These are phyloP conservation scores for Suillus plorans DNA, from an alignment of 768 basidiomycete genomes.

Conservation along the genomic window DNA sequence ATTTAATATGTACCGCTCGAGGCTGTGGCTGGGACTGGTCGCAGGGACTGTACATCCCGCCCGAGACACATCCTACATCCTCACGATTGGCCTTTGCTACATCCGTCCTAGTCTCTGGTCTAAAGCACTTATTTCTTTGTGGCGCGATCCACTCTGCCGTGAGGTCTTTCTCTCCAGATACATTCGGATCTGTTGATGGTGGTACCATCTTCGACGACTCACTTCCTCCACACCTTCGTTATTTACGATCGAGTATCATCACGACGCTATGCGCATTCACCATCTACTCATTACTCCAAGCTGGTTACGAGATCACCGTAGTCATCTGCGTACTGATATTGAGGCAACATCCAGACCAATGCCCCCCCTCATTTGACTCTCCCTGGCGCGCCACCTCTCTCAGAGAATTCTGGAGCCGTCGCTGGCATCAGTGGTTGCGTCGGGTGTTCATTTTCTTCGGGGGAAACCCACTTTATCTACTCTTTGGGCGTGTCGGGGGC, in stretches of 20 bases:
- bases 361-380: constrained; percentile 33
- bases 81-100: constrained; percentile 38
- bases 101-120: constrained; percentile 32
- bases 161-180: constrained; percentile 44
- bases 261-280: constrained; percentile 41
- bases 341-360: constrained; percentile 26
- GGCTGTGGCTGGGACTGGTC: constrained; percentile 67
- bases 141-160: constrained; percentile 47
- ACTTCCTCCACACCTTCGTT: constrained; percentile 26
- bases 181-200: constrained; percentile 23
- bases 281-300: constrained; percentile 46
- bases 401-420: constrained; percentile 35
- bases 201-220: constrained; percentile 34
- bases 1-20: constrained; percentile 51
- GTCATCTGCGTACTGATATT: constrained; percentile 28
- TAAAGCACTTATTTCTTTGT: constrained; percentile 38
- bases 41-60: constrained; percentile 23
- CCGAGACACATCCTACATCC: constrained; percentile 39
- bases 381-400: constrained; percentile 39
- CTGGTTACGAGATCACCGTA: constrained; percentile 25
- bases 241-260: constrained; percentile 42
- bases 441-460: constrained; percentile 32
- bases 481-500: constrained; percentile 48
- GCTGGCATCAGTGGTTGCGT: constrained; percentile 41
- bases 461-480: constrained; percentile 23